These are phyloP conservation scores for Russula vinacea DNA, from an alignment of 768 basidiomycete species.

Conservation along the genomic window DNA sequence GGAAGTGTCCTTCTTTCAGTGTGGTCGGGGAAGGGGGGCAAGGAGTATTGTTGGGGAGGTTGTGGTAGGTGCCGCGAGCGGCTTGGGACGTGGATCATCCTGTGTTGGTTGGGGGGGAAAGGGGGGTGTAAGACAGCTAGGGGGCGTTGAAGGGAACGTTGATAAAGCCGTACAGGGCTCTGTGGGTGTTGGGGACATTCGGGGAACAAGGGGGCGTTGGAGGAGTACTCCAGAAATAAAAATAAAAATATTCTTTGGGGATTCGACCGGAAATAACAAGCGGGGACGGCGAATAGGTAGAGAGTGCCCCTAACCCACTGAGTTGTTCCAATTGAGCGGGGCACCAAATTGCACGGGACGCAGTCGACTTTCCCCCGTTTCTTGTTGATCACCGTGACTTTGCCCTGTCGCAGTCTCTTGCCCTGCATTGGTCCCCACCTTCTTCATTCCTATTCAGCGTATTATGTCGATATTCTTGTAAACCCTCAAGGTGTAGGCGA, in stretches of 20 bases:
- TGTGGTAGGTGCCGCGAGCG: neutral
- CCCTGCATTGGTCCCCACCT: constrained; percentile 9
- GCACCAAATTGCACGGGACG: neutral
- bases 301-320: neutral
- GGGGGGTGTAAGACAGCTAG: neutral
- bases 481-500: neutral
- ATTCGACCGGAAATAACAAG: neutral
- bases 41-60: neutral
- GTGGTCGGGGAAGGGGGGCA: neutral
- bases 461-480: neutral
- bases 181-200: neutral
- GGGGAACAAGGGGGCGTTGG: neutral
- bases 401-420: constrained; percentile 6
- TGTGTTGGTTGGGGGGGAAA: neutral
- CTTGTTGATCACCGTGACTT: constrained; percentile 2
- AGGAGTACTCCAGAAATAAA: neutral
- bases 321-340: neutral
- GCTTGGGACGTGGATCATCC: neutral
- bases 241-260: constrained; percentile 3
- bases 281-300: neutral
- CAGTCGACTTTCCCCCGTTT: neutral
- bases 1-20: neutral
- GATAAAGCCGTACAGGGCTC: neutral
- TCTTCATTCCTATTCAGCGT: neutral
- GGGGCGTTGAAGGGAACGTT: neutral